Base-by-base conservation (phyloP, 805 yeast genomes). In the Yarrowia divulgata region DNA sequence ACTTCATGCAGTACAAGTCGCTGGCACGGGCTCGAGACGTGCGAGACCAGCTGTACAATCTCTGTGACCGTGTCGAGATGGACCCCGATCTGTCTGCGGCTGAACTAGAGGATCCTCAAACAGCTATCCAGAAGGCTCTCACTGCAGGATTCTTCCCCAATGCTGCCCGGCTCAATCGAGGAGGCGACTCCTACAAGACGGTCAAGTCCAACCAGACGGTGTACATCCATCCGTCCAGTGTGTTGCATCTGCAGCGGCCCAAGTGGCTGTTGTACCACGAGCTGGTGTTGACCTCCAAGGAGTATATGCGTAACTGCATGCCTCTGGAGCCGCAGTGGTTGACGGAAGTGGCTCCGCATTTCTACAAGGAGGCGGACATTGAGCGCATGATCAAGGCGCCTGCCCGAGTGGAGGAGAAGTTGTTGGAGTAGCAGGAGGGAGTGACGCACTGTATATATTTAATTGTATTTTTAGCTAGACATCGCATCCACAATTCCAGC, bases 231-330 rank as follows among this genome's bases (percentile, higher is more conserved):
- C 99, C 99, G 0, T 90, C 97, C 1, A 90, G 96, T 71, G 80
- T 92, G 4, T 77, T 94, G 19, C 86, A 84, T 75, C 84, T 84
- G 16, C 80, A 80, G 69, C 84, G 83, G 45, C 90, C 94, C 13
- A 94, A 90, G 70, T 91, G 91, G 79, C 89, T 93, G 55, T 77
- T 94, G 9, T 93, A 91, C 74, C 93, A 93, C 74, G 90, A 93
- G 40, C 82, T 93, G 67, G 85, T 93, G 39, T 82, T 92, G 72
- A 94, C 99, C 0, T 85, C 90, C 16, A 88, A 88, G 75, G 98
- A 94, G 81, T 95, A 90, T 75, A 92, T 94, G 97, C 90, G 95
- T 69, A 92, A 92, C 73, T 88, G 90, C 37, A 90, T 93, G 18
- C 84, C 85, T n/a, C 86, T 95, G 43, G 93, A 92, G 66, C 90